A percentile compares a stretch with the other conserved stretches of the same genome.
Evolutionary conservation across 148 eudicot genomes (phyloP).

Genomic region (Amaranthus cruentus): DNA sequence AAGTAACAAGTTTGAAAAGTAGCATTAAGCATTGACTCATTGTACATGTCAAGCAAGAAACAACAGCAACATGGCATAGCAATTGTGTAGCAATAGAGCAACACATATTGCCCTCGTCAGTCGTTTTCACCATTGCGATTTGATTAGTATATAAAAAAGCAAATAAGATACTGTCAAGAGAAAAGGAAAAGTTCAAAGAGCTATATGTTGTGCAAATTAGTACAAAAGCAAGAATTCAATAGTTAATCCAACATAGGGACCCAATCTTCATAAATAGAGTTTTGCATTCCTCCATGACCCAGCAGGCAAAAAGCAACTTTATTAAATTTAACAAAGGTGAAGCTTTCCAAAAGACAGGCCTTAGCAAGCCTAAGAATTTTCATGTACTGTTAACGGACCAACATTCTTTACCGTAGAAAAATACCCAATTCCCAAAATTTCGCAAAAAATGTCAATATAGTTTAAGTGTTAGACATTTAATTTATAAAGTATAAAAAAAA

Average conservation of each 20-base stretch:
- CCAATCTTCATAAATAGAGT: background rate
- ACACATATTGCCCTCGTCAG: background rate
- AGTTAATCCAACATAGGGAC: background rate
- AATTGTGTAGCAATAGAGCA: background rate
- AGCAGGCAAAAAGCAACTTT: background rate
- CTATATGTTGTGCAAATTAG: background rate
- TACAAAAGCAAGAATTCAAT: background rate
- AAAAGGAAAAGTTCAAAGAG: background rate
- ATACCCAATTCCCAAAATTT: no score
- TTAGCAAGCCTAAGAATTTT: no score
- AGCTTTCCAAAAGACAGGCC: no score
- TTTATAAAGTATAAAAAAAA: no score
- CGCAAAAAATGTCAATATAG: no score
- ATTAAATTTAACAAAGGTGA: background rate
- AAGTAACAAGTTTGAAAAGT: background rate
- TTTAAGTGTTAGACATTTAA: no score
- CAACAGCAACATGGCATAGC: constrained; percentile 1
- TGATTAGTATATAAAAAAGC: background rate
- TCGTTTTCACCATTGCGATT: background rate
- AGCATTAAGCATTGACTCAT: background rate
- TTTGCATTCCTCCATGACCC: background rate
- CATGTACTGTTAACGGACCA: no score
- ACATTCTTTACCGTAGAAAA: no score
- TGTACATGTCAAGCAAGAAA: background rate
- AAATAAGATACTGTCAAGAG: background rate